Base-by-base conservation (phyloP, 1,284 basidiomycete species). In the Cryptococcus deneoformans region DNA sequence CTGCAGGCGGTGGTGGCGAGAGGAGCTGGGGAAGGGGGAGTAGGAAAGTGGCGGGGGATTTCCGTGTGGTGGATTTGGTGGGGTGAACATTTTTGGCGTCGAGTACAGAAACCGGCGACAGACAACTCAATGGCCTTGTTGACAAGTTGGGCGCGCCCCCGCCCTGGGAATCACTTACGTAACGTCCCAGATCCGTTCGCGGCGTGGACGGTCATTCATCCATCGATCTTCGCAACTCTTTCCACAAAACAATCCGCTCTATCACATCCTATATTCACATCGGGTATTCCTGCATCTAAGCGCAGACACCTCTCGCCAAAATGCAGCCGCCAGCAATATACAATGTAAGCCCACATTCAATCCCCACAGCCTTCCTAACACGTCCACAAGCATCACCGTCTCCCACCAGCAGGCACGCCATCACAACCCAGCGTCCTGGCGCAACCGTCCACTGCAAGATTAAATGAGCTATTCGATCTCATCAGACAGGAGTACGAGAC, bases 401-500 rank as follows among this genome's bases (percentile, higher is more conserved):
- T 76, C 8, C 66, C 72, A 11, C 66, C 70, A 4, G 64, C 73
- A n/a, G 60, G 68, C 6, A 63, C 69, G 7, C 61, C 70, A 44
- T 62, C 16, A 58, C 54, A 68, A 65, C 51, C 68, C 2, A 61
- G 59, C 34, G 56, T 67, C 6, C 59, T 62, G 29, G 54, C 57
- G 48, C 55, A 64, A 2, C 57, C 62, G 20, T 56, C 56, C 3
- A 61, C 65, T 3, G 50, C 59, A 40, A 78, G 90, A 48, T 80
- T 96, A 63, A 84, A 84, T 59, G 91, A 94, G 59, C 84, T 87
- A 39, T 85, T 97, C 64, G 92, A 95, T 53, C 81, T 84, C 60
- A 87, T 96, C 71, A 85, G 88, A 64, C 84, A 86, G 55, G 94
- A 97, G 79, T 94, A 92, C 70, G 93, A 96, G 59, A 80, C 81